Evolutionary conservation across 1,139 yeast genomes (phyloP), one percentile per base, ranked within the genome.

Genomic region (Saccharomyces hybrid): DNA sequence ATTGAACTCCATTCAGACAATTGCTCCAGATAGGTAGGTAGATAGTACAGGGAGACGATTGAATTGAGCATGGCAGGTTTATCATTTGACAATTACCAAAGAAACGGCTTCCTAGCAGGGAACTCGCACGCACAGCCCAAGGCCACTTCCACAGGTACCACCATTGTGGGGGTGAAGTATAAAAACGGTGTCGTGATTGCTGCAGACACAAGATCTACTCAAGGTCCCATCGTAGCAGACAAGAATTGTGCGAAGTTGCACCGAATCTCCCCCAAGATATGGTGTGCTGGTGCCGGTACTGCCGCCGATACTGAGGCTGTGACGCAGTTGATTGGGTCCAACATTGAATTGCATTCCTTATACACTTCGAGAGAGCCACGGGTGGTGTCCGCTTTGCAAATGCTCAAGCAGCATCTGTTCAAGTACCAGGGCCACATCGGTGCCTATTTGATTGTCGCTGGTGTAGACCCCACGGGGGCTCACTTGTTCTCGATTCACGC

Each of bases 271-370:
- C 97, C 99, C 11, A 81, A 80, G 68, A 93, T 93, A 68, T 93
- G 99, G 99, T 93, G 98, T 82, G 97, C 97, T 54, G 99, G 99
- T 65, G 99, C 99, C 3, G 99, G 99, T 71, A 93, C 99, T 19
- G 99, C 99, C 48, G 99, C 99, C n/a, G 99, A 93, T 70, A 93
- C 97, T 9, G 98, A 93, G 70, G 97, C 98, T 0, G 96, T 95
- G 5, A 93, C 99, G 5, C 96, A 89, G 72, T 78, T 93, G 69
- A 90, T 90, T 64, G 83, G 91, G 31, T 88, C 96, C 51, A 91
- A 91, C 70, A 77, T 93, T 62, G 99, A 93, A 72, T 76, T 93
- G 61, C 99, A 91, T 72, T 78, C 95, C 19, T 76, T 90, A 72
- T 83, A 86, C 62, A 84, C 93, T 52, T 83, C 83, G 60, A 83